Evolutionary conservation across 2,329 filamentous ascomycete genomes (phyloP), one percentile per base, ranked within the genome.

Genomic region (Sporothrix variecibatus): DNA sequence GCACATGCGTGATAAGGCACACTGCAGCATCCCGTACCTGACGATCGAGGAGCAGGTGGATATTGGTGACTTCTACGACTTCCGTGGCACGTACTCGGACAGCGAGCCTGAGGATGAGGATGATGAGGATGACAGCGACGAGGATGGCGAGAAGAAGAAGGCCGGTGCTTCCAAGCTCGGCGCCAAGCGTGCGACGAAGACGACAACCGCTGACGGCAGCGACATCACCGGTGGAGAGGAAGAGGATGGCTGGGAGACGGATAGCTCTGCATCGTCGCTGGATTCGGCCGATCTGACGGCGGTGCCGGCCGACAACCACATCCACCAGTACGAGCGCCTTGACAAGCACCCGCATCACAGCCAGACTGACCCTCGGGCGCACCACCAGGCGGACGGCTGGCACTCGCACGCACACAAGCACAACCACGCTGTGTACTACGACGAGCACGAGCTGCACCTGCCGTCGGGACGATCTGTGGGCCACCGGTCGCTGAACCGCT

Each of bases 1-100:
- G 0, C 96, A 99, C 82, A 99, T 99, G 96, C 91, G 94, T 62
- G 96, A 99, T 81, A 95, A 94, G 81, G 93, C 94, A 0, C 96
- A 99, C 83, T 98, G 95, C 87, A 97, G 95, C 88, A 97, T 99
- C 78, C 95, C 94, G 0, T 99, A 95, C 82, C 91, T 92, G 71
- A 92, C 91, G 0, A 94, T 98, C 80, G 92, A 93, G 49, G 94
- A 98, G 80, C 94, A 98, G 84, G 88, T 98, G 40, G 94, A 97
- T 73, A 94, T 99, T 79, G 96, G 96, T 73, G 94, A 98, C 77
- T 98, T 94, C 82, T 99, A 99, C 83, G 96, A 99, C 81, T 99
- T 99, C 87, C 89, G 93, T 77, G 93, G 93, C 83, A 97, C 96
- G 1, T 99, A 99, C 82, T 96, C 94, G 0, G 96, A 98, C 79